A percentile compares a stretch with the other conserved stretches of the same genome.
These are phyloP conservation scores for Lactarius evosmus DNA, from an alignment of 768 basidiomycete genomes.

Conservation along the genomic window DNA sequence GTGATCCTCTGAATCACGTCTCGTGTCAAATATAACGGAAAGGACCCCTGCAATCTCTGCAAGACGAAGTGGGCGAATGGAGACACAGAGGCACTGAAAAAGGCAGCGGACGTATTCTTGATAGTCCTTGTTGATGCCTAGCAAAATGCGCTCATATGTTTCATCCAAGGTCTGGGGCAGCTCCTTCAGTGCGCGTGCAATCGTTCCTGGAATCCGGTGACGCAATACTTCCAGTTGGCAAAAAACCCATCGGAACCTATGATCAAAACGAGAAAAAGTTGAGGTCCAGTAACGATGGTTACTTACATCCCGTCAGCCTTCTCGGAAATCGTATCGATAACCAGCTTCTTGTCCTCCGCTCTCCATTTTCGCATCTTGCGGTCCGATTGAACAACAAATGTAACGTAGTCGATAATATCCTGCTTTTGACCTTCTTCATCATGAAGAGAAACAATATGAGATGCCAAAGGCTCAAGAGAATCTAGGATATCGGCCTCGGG, in stretches of 20 bases:
- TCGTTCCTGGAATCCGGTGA: too few relatives aligned
- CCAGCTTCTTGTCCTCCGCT: not conserved
- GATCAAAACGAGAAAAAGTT: too few relatives aligned
- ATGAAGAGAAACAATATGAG: too few relatives aligned
- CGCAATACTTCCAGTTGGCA: slow-evolving; percentile 2
- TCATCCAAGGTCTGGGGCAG: too few relatives aligned
- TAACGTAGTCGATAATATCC: not conserved
- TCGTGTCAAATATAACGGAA: not conserved
- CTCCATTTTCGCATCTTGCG: too few relatives aligned
- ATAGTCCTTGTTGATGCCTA: too few relatives aligned
- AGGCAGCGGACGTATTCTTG: too few relatives aligned
- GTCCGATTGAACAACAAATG: not conserved
- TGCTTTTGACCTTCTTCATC: not conserved
- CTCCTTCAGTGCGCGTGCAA: too few relatives aligned
- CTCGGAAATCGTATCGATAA: not conserved
- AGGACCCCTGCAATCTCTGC: slow-evolving; percentile 6
- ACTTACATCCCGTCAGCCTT: slow-evolving; percentile 2
- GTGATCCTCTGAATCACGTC: too few relatives aligned
- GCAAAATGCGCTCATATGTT: too few relatives aligned
- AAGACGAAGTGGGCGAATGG: not conserved
- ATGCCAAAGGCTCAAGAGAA: not conserved
- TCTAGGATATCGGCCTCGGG: not conserved
- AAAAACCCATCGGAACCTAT: not conserved
- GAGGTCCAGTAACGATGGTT: not conserved
- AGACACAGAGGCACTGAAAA: not conserved